These are phyloP conservation scores for Zygosaccharomyces bailii DNA, from an alignment of 805 yeast genomes.

Conservation along the genomic window DNA sequence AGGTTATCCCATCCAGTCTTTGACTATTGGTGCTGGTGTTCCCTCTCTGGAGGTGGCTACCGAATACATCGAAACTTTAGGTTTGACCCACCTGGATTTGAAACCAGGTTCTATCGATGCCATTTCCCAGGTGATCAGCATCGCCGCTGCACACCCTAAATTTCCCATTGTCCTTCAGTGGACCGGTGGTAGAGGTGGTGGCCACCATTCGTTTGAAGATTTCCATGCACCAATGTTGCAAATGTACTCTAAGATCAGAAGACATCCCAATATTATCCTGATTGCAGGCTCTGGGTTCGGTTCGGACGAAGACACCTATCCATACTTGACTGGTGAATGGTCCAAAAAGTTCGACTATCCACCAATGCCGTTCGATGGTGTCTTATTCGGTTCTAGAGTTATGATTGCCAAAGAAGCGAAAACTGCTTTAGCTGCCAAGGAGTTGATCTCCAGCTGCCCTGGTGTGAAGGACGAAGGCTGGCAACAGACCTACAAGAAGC, in stretches of 20 bases:
- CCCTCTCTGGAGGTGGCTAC: conserved; percentile 96
- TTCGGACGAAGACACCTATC: conserved; percentile 93
- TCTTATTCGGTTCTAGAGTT: conserved; percentile 91
- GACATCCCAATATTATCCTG: conserved; percentile 80
- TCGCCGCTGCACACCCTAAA: conserved; percentile 91
- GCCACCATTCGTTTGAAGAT: conserved; percentile 98
- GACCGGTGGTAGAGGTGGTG: conserved; percentile 99
- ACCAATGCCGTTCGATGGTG: conserved; percentile 99
- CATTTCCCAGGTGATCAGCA: conserved; percentile 76
- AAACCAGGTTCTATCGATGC: conserved; percentile 98
- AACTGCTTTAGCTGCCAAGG: conserved; percentile 91
- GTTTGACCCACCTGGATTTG: conserved; percentile 89
- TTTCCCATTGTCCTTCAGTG: conserved; percentile 98
- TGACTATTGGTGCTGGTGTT: conserved; percentile 99
- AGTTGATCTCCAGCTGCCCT: conserved; percentile 81
- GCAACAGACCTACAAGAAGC: conserved; percentile 92
- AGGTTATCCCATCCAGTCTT: conserved; percentile 94
- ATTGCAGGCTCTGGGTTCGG: conserved; percentile 99
- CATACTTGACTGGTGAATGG: conserved; percentile 98
- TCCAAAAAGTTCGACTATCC: conserved; percentile 83
- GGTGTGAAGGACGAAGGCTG: conserved; percentile 88
- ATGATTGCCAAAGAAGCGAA: conserved; percentile 97
- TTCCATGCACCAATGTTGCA: conserved; percentile 96
- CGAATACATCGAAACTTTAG: conserved; percentile 90
- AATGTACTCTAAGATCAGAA: conserved; percentile 93